Evolutionary conservation across 768 basidiomycete genomes (phyloP).

Genomic region (Lactifluus pinguis): DNA sequence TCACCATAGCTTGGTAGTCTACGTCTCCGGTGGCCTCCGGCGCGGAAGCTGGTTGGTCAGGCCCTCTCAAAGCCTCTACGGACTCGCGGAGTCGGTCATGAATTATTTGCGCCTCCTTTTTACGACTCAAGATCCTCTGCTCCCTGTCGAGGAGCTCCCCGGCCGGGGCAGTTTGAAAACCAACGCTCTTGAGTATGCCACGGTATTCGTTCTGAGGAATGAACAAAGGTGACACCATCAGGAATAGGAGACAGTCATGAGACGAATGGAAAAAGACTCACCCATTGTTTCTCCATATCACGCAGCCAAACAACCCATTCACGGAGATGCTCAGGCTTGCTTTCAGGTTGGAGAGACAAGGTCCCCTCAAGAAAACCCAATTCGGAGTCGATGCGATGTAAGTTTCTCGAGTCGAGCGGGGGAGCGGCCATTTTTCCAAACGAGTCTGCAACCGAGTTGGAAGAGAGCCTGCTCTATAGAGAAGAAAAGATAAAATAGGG

Average conservation of each 20-base stretch:
- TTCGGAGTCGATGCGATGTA: constrained; percentile 12
- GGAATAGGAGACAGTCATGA: not conserved
- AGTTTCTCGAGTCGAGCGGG: constrained; percentile 7
- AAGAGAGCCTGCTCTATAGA: constrained; percentile 13
- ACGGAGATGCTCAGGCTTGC: constrained; percentile 9
- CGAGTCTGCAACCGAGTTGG: not conserved
- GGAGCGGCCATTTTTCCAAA: constrained; percentile 10
- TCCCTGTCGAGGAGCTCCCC: constrained; percentile 12
- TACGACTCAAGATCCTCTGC: constrained; percentile 1
- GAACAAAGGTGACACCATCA: not conserved
- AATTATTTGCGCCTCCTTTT: constrained; percentile 13
- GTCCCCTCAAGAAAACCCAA: constrained; percentile 7
- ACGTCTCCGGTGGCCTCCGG: constrained; percentile 4
- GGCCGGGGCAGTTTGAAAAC: constrained; percentile 10
- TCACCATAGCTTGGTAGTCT: constrained; percentile 5
- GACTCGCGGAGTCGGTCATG: constrained; percentile 7
- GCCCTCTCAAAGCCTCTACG: not conserved
- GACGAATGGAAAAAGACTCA: not conserved
- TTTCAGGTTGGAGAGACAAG: constrained; percentile 8
- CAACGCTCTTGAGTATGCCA: constrained; percentile 11
- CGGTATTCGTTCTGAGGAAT: constrained; percentile 8
- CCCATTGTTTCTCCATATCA: constrained; percentile 17
- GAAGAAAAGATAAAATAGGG: constrained; percentile 7
- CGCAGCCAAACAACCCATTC: constrained; percentile 10
- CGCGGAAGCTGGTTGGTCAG: not conserved